Conservation (phyloP, 352 stramenopile genomes). For the Phytophthora chlamydospora region DNA sequence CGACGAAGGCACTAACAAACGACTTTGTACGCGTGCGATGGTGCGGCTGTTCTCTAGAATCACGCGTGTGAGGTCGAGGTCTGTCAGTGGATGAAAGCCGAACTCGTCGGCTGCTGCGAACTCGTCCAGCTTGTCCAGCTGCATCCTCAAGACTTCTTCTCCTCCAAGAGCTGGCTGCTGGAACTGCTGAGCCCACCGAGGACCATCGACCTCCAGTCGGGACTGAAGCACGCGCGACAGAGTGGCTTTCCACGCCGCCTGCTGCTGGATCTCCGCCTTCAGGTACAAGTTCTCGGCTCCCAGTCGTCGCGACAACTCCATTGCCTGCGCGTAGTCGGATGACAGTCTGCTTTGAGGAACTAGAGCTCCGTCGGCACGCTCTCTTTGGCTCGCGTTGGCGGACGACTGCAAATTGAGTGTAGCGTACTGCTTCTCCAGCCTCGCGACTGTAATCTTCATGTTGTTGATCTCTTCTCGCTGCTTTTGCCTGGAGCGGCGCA, state of each 20-base stretch:
- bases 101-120: conserved; percentile 37
- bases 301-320: conserved; percentile 33
- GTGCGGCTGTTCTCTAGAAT: conserved; percentile 40
- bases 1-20: conserved; percentile 25
- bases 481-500: conserved; percentile 40
- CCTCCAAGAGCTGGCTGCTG: conserved; percentile 19
- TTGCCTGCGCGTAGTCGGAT: conserved; percentile 27
- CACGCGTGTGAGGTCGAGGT: conserved; percentile 33
- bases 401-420: conserved; percentile 33
- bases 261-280: conserved; percentile 43
- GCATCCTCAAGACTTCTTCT: conserved; percentile 16
- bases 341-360: not conserved
- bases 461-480: conserved; percentile 39
- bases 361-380: not conserved
- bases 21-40: conserved; percentile 35
- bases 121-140: conserved; percentile 24
- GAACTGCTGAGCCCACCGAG: conserved; percentile 24
- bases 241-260: conserved; percentile 39
- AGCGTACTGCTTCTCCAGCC: conserved; percentile 43
- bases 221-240: conserved; percentile 40
- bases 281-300: conserved; percentile 55
- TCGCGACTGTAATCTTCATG: conserved; percentile 40
- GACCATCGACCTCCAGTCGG: conserved; percentile 15
- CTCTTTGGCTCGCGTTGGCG: not conserved
- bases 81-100: conserved; percentile 37